Conservation (phyloP, 2,329 filamentous ascomycete species). For the Sclerotinia minor region DNA sequence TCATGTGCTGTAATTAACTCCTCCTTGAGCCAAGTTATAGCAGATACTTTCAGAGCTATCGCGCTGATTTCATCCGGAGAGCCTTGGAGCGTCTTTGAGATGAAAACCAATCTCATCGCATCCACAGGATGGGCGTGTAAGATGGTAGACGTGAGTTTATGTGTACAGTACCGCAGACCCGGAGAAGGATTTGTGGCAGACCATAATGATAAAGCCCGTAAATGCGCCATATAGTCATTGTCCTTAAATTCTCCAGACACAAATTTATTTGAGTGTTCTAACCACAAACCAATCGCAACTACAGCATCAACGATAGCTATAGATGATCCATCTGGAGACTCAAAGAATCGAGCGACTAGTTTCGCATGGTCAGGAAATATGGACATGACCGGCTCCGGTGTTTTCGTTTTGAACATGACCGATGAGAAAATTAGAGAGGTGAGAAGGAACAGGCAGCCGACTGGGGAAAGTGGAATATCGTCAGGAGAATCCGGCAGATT, state of each 20-base stretch:
- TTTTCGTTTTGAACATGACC: conserved; percentile 59
- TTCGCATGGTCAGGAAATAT: conserved; percentile 62
- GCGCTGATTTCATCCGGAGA: conserved; percentile 51
- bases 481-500: conserved; percentile 50
- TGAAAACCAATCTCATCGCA: conserved; percentile 58
- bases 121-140: conserved; percentile 60
- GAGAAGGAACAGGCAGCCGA: conserved; percentile 59
- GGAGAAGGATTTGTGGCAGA: conserved; percentile 45
- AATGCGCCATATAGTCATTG: conserved; percentile 57
- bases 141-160: conserved; percentile 42
- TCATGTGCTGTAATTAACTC: conserved; percentile 52
- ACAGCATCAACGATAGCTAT: conserved; percentile 59
- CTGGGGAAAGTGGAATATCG: conserved; percentile 58
- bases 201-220: conserved; percentile 49
- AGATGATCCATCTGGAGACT: conserved; percentile 48
- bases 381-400: conserved; percentile 53
- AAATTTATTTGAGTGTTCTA: conserved; percentile 53
- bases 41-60: conserved; percentile 60
- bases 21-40: conserved; percentile 63
- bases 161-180: conserved; percentile 42
- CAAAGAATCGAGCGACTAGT: conserved; percentile 56
- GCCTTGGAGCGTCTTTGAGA: conserved; percentile 65
- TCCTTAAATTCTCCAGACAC: conserved; percentile 42
- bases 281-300: conserved; percentile 59
- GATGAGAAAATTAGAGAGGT: conserved; percentile 64